Evolutionary conservation across 2,329 filamentous ascomycete genomes (phyloP).

Genomic region (Aspergillus carbonarius): DNA sequence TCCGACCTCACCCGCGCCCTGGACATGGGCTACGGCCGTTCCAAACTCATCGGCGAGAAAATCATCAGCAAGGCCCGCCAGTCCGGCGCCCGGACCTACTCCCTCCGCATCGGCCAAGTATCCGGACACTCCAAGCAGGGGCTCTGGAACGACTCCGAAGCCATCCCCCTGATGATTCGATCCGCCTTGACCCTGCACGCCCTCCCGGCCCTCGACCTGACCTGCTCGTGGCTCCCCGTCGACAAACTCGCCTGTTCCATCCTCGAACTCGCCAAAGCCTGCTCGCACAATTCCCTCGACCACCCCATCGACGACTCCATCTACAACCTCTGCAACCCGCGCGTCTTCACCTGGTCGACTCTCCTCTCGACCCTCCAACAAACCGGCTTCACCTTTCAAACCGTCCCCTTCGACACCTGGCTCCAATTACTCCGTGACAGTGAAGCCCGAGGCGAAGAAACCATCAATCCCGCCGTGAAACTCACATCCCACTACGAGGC

Average conservation of each 20-base stretch:
- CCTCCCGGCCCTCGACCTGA: slow-evolving; percentile 25
- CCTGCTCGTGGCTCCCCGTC: slow-evolving; percentile 35
- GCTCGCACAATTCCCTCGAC: slow-evolving; percentile 8
- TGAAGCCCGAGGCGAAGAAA: slow-evolving; percentile 27
- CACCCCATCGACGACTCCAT: slow-evolving; percentile 22
- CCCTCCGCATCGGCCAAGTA: slow-evolving; percentile 37
- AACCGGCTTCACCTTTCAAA: slow-evolving; percentile 37
- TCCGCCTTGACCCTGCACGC: slow-evolving; percentile 29
- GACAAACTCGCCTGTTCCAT: slow-evolving; percentile 29
- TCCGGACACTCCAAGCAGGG: slow-evolving; percentile 35
- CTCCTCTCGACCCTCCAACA: slow-evolving; percentile 31
- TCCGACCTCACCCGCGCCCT: slow-evolving; percentile 17
- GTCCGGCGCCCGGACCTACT: slow-evolving; percentile 26
- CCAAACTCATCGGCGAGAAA: slow-evolving; percentile 33
- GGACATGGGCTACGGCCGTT: slow-evolving; percentile 35
- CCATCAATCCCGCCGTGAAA: slow-evolving; percentile 34
- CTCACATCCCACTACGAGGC: slow-evolving; percentile 31
- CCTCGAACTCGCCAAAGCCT: slow-evolving; percentile 25
- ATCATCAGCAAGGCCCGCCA: slow-evolving; percentile 29
- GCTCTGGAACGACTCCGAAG: slow-evolving; percentile 37
- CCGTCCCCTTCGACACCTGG: slow-evolving; percentile 36
- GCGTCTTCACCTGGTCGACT: slow-evolving; percentile 35
- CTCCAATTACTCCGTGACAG: slow-evolving; percentile 31
- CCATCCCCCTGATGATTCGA: slow-evolving; percentile 33
- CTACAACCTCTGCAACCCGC: slow-evolving; percentile 33